These are phyloP conservation scores for Rhynchospora pubera DNA, from an alignment of 176 grass and related monocot species.

Conservation along the genomic window DNA sequence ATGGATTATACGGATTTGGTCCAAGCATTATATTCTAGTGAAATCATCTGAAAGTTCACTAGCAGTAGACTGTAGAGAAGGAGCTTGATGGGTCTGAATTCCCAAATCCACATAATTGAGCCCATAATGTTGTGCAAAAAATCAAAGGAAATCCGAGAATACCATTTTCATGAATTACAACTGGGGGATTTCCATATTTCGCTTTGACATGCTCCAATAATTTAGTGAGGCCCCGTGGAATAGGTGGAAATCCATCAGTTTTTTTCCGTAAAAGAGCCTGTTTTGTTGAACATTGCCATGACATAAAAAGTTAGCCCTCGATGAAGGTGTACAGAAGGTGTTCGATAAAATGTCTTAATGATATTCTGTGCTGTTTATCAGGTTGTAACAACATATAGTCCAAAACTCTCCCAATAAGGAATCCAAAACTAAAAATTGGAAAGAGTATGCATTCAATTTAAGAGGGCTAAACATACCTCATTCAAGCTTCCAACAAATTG, in stretches of 20 bases:
- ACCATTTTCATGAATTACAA: conserved; percentile 83
- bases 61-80: not conserved
- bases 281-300: conserved; percentile 3
- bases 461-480: not conserved
- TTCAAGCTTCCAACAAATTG: not conserved
- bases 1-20: not conserved
- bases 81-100: not conserved
- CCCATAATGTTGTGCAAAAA: not conserved
- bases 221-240: conserved; percentile 40
- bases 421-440: not conserved
- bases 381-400: not conserved
- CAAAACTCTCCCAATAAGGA: not conserved
- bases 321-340: not conserved
- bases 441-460: not conserved
- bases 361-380: not conserved
- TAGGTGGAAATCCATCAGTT: not conserved
- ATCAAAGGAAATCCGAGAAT: conserved; percentile 1
- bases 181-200: conserved; percentile 48
- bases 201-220: conserved; percentile 54
- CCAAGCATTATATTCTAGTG: not conserved
- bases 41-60: not conserved
- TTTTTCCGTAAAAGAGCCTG: not conserved
- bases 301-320: not conserved
- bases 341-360: not conserved
- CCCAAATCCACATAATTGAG: not conserved